Conservation (phyloP, 2,329 filamentous ascomycete species). For the Pseudocercospora musae region DNA sequence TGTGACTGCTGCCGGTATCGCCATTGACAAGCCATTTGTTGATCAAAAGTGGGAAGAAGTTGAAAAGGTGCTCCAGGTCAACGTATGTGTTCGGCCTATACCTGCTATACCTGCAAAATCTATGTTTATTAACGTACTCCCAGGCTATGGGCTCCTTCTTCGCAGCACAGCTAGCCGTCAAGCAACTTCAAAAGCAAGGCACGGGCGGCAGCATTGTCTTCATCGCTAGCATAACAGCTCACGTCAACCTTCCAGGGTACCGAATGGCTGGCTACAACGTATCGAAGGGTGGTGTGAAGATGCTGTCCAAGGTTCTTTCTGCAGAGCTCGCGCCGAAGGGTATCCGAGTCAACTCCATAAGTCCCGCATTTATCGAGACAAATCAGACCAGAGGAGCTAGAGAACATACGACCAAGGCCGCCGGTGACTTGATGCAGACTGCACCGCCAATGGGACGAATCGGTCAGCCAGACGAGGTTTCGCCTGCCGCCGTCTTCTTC, state of each 20-base stretch:
- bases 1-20: conserved; percentile 33
- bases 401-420: conserved; percentile 22
- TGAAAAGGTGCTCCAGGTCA: conserved; percentile 37
- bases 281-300: conserved; percentile 30
- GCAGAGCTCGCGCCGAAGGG: conserved; percentile 36
- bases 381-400: conserved; percentile 25
- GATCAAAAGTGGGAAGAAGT: conserved; percentile 32
- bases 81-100: conserved; percentile 22
- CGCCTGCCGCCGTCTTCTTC: conserved; percentile 40
- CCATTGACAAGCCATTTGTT: conserved; percentile 30
- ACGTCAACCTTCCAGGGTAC: conserved; percentile 34
- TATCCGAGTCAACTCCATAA: conserved; percentile 30
- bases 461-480: conserved; percentile 27
- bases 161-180: conserved; percentile 36
- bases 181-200: conserved; percentile 33
- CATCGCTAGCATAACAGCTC: conserved; percentile 36
- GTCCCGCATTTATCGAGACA: conserved; percentile 28
- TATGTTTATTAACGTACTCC: background rate
- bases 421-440: conserved; percentile 24
- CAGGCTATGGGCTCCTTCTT: conserved; percentile 37
- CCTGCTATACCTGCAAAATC: background rate
- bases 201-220: conserved; percentile 37
- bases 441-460: conserved; percentile 25
- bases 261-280: conserved; percentile 36
- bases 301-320: conserved; percentile 30